These are phyloP conservation scores for Suhomyces choctaworum DNA, from an alignment of 1,139 yeast genomes.

Conservation along the genomic window DNA sequence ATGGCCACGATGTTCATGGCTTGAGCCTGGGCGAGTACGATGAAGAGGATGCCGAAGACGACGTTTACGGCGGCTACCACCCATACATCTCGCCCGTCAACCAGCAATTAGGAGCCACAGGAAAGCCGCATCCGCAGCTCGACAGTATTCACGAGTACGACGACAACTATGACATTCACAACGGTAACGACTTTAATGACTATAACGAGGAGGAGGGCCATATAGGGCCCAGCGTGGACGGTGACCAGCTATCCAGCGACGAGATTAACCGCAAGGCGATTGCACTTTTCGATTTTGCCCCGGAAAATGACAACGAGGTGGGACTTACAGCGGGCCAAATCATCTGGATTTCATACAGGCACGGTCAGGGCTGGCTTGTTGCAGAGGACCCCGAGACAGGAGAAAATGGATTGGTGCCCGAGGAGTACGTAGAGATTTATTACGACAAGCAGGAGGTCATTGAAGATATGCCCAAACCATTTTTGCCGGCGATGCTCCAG, in stretches of 20 bases:
- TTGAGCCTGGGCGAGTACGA: conserved; percentile 20
- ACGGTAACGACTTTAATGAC: conserved; percentile 11
- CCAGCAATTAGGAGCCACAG: conserved; percentile 4
- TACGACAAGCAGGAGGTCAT: conserved; percentile 25
- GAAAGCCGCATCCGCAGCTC: conserved; percentile 2
- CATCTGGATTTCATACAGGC: conserved; percentile 83
- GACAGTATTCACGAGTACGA: conserved; percentile 11
- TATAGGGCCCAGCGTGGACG: conserved; percentile 1
- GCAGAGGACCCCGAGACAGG: conserved; percentile 81
- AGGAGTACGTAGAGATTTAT: conserved; percentile 77
- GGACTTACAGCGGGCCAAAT: conserved; percentile 76
- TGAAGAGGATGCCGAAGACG: conserved; percentile 16
- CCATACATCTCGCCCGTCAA: conserved; percentile 17
- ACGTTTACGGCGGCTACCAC: conserved; percentile 12
- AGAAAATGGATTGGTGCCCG: conserved; percentile 92
- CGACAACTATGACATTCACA: conserved; percentile 9
- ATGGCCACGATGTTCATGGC: conserved; percentile 16
- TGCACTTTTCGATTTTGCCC: conserved; percentile 85
- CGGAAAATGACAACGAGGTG: conserved; percentile 93
- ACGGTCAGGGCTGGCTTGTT: conserved; percentile 98
- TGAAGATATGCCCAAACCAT: conserved; percentile 49
- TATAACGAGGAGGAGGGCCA: conserved; percentile 5
- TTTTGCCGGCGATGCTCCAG: conserved; percentile 44
- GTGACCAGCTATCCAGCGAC: conserved; percentile 22
- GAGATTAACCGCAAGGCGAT: conserved; percentile 61